Base-by-base conservation (phyloP, 1,284 basidiomycete genomes). In the Hortiboletus rubellus region DNA sequence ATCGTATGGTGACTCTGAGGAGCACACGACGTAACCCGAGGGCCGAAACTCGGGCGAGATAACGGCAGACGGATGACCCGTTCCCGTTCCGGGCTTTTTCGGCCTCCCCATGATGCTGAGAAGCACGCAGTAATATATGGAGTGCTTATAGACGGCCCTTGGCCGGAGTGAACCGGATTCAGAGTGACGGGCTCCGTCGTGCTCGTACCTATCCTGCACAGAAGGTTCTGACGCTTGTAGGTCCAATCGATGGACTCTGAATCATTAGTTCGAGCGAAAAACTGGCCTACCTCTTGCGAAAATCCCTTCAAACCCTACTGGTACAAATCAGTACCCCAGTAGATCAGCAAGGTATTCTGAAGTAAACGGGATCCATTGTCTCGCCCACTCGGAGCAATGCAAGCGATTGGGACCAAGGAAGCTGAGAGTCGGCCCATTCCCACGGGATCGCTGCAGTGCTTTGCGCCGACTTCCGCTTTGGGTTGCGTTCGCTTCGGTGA, bases 401-500 rank as follows among this genome's bases (percentile, higher is more conserved):
- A 14, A 36, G 12, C 12, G 1, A 36, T 36, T 36, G 34, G 34
- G 14, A 36, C 34, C 14, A 36, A 34, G 11, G 12, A 1, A 11
- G 6, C 12, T 12, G 18, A 24, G 31, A 31, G 49, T 18, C 42
- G 27, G 27, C 27, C 27, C 5, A 34, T 42, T 54, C 60, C 58
- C 59, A 61, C 62, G 52, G 38, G 49, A 42, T 42, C 22, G 15
- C 36, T 53, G 56, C n/a, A 17, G 43, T 18, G 37, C 40, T 27
- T 27, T 5, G 27, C 4, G 31, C 14, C 30, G 17, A 17, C 52
- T 61, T 59, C 61, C 43, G 4, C 38, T 43, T 63, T 60, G 43
- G 58, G 61, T 22, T 37, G 43, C 31, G 1, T 47, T 53, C 36
- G 46, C 60, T 59, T 49, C 22, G 27, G 27, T 27, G 27, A 27